These are phyloP conservation scores for Sporothrix protearum DNA, from an alignment of 2,329 filamentous ascomycete genomes.

Conservation along the genomic window DNA sequence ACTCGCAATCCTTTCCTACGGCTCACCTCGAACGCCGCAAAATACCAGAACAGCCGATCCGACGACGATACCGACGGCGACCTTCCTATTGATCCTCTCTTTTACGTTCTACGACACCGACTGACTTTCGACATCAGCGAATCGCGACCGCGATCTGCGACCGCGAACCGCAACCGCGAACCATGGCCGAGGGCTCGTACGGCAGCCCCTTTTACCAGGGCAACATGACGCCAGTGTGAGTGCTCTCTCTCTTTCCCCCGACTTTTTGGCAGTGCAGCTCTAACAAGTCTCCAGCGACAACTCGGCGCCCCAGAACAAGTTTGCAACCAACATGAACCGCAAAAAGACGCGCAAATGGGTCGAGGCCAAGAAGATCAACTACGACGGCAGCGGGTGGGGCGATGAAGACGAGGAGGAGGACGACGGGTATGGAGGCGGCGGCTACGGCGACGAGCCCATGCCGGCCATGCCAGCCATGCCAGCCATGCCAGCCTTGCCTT, in stretches of 20 bases:
- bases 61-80: background rate
- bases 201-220: conserved; percentile 32
- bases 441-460: background rate
- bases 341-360: conserved; percentile 94
- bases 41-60: background rate
- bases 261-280: background rate
- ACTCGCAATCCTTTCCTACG: background rate
- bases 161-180: background rate
- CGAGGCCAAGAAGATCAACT: conserved; percentile 78
- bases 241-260: background rate
- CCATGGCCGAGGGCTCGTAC: conserved; percentile 34
- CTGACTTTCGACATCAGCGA: background rate
- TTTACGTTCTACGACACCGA: background rate
- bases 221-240: conserved; percentile 31
- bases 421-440: conserved; percentile 36
- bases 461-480: background rate
- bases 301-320: conserved; percentile 40
- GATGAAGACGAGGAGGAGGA: conserved; percentile 63
- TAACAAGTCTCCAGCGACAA: conserved; percentile 29
- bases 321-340: conserved; percentile 82
- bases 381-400: conserved; percentile 94
- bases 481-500: background rate
- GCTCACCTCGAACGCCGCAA: background rate
- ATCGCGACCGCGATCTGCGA: background rate
- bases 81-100: background rate